Conservation (phyloP, 208 protist species). For the Naegleria fowleri region DNA sequence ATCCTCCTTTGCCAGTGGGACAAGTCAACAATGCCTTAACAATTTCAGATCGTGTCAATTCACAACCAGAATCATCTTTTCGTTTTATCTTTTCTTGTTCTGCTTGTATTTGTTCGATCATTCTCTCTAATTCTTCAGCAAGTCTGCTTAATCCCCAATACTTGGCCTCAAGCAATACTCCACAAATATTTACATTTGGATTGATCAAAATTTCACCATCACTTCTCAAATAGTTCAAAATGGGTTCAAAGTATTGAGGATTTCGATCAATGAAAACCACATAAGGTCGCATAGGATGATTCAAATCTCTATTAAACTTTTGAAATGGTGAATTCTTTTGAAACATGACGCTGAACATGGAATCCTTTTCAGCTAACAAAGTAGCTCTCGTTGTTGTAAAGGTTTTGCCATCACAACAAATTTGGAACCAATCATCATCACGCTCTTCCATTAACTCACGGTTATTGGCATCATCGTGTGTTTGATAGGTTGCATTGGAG, state of each 20-base stretch:
- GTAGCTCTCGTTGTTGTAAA: conserved; percentile 23
- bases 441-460: neutral
- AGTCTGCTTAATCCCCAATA: neutral
- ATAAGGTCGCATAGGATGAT: conserved; percentile 21
- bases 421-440: conserved; percentile 17
- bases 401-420: neutral
- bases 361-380: neutral
- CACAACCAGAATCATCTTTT: neutral
- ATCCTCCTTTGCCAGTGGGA: neutral
- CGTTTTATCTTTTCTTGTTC: neutral
- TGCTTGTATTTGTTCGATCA: neutral
- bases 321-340: neutral
- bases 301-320: neutral
- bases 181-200: neutral
- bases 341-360: neutral
- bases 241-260: conserved; percentile 30
- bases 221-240: conserved; percentile 25
- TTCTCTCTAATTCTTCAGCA: neutral
- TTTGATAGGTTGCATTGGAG: no score
- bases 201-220: conserved; percentile 26
- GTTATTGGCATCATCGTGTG: neutral
- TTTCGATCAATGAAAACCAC: conserved; percentile 21
- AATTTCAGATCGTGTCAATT: conserved; percentile 22
- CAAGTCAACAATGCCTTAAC: neutral
- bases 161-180: conserved; percentile 16